Evolutionary conservation across 2,329 filamentous ascomycete genomes (phyloP).

Genomic region (Aspergillus fumigatus): DNA sequence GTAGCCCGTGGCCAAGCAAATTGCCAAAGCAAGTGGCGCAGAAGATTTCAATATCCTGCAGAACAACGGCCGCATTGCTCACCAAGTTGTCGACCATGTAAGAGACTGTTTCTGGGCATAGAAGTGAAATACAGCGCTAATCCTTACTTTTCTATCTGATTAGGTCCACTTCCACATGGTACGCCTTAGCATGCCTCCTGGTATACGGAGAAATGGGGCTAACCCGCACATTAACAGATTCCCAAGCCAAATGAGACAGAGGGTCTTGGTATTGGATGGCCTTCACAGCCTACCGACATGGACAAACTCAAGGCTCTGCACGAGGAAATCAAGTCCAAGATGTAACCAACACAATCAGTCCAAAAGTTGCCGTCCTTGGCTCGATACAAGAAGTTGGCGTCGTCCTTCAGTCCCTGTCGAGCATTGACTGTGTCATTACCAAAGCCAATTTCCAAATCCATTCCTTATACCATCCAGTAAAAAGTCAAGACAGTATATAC

Average conservation of each 20-base stretch:
- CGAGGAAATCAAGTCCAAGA: constrained; percentile 85
- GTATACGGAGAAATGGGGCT: neutral
- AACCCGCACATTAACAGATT: constrained; percentile 54
- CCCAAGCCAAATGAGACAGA: constrained; percentile 84
- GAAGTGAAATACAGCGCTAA: constrained; percentile 1
- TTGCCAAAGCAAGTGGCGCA: constrained; percentile 71
- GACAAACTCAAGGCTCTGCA: constrained; percentile 72
- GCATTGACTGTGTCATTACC: neutral
- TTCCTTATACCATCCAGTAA: constrained; percentile 2
- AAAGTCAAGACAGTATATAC: neutral
- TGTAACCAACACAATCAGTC: constrained; percentile 49
- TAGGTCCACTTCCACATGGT: constrained; percentile 94
- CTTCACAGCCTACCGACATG: constrained; percentile 70
- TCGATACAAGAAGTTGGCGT: neutral
- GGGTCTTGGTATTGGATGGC: constrained; percentile 78
- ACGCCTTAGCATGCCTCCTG: constrained; percentile 24
- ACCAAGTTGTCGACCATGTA: constrained; percentile 91
- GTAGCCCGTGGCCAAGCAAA: constrained; percentile 77
- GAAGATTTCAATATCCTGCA: constrained; percentile 89
- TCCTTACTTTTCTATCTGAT: neutral
- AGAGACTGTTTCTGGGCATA: constrained; percentile 30
- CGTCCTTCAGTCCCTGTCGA: neutral
- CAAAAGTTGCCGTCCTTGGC: neutral
- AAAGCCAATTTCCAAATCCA: neutral
- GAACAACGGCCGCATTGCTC: constrained; percentile 89